phyloP scores from a whole-genome alignment of 2,329 filamentous ascomycete species.

The Fusarium verrucosum region DNA sequence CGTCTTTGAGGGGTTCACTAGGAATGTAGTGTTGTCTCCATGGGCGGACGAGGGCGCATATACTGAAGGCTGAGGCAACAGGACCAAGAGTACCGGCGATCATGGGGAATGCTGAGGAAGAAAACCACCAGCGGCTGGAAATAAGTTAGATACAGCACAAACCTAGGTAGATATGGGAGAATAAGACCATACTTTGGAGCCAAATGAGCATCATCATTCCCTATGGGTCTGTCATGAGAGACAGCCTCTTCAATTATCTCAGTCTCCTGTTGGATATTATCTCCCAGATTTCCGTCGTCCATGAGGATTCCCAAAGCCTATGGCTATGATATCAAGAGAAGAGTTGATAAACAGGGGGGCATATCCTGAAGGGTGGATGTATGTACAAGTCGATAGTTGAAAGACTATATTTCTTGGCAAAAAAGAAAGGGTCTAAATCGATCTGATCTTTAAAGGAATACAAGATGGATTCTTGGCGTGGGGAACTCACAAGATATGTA shows the following conservation, averaged over 20 bases:
- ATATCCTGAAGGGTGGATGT: background rate
- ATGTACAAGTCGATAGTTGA: background rate
- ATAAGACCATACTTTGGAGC: constrained; percentile 53
- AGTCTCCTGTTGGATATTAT: constrained; percentile 50
- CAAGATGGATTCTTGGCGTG: constrained; percentile 11
- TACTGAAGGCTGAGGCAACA: constrained; percentile 86
- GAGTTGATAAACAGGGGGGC: background rate
- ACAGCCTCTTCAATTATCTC: constrained; percentile 43
- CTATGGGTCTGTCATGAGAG: constrained; percentile 43
- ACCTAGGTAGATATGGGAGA: background rate
- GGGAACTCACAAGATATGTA: background rate
- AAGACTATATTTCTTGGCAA: constrained; percentile 1
- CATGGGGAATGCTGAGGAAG: constrained; percentile 75
- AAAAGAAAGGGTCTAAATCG: background rate
- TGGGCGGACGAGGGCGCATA: constrained; percentile 82
- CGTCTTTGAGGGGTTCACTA: constrained; percentile 58
- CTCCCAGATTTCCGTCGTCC: constrained; percentile 54
- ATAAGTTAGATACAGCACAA: background rate
- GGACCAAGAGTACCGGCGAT: constrained; percentile 86
- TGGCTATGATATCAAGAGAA: background rate
- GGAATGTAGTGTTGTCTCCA: constrained; percentile 73
- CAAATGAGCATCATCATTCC: constrained; percentile 55
- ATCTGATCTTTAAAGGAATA: background rate
- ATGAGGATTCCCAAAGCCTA: constrained; percentile 41
- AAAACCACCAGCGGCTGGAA: constrained; percentile 69